Evolutionary conservation across 2,329 filamentous ascomycete species (phyloP).

Genomic region (Claviceps sp.): DNA sequence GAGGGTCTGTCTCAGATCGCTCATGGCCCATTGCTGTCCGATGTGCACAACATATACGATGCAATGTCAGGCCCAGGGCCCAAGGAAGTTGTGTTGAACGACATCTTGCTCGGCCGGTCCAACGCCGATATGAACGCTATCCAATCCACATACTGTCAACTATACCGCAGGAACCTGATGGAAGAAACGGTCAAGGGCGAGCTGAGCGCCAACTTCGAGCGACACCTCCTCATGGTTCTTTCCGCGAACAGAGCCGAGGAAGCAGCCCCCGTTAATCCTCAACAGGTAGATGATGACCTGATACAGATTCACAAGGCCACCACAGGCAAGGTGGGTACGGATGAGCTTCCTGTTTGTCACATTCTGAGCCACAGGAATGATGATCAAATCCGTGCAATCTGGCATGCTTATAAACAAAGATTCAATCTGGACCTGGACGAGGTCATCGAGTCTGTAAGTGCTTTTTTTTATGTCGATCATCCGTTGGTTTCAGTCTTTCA

Average conservation of each 20-base stretch:
- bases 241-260: constrained; percentile 66
- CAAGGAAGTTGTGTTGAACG: constrained; percentile 75
- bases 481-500: background rate
- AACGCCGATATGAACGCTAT: constrained; percentile 86
- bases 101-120: constrained; percentile 66
- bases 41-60: constrained; percentile 56
- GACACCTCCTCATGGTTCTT: constrained; percentile 73
- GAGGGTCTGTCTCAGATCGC: constrained; percentile 62
- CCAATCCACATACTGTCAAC: constrained; percentile 61
- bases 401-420: constrained; percentile 57
- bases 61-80: constrained; percentile 73
- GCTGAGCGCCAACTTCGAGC: constrained; percentile 72
- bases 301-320: constrained; percentile 65
- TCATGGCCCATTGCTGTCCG: constrained; percentile 65
- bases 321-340: constrained; percentile 58
- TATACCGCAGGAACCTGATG: constrained; percentile 47
- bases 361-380: constrained; percentile 67
- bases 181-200: constrained; percentile 64
- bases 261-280: constrained; percentile 55
- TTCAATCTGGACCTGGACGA: constrained; percentile 59
- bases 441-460: constrained; percentile 54
- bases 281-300: constrained; percentile 63
- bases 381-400: constrained; percentile 72
- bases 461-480: background rate
- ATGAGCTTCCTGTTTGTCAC: constrained; percentile 64